Evolutionary conservation across 2,329 filamentous ascomycete genomes (phyloP), one percentile per base, ranked within the genome.

Genomic region (Aschersonia sp.): DNA sequence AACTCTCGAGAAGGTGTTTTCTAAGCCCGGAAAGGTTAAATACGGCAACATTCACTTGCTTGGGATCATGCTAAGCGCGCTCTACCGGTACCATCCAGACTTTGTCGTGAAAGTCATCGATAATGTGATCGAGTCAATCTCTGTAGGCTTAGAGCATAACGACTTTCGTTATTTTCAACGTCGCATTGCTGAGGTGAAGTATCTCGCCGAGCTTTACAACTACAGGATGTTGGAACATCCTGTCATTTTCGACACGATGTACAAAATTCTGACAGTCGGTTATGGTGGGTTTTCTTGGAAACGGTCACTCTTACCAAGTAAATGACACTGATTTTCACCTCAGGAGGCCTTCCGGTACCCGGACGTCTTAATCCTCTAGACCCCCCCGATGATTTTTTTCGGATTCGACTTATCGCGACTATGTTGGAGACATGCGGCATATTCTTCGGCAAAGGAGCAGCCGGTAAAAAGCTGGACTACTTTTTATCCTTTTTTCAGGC

Each of bases 81-180:
- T 98, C 42, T 89, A 94, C 60, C 82, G 89, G 10, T 94, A 97
- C 57, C 92, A 98, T 55, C 85, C 89, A 49, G 81, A 83, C 9
- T 98, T 98, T 58, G 85, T 89, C 20, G 84, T 95, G 49, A 79
- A 78, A n/a, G 82, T 96, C 45, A 87, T 98, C 52, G 92, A 98
- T 61, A 89, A 91, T 53, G 70, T 97, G 5, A 73, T 97, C 12
- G 94, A 98, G 64, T 84, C 86, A 5, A 84, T 98, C 53, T 84
- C 78, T 1, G 77, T 94, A 53, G 92, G 92, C 1, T 73, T 98
- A 2, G 92, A 98, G 65, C 80, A 89, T 56, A 97, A 97, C 57
- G 92, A 98, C 61, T 98, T 96, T 74, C 89, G 94, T 58, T 94
- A 89, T 68, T 96, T 94, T 61, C 92, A 98, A 65, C 84, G 89